Percentiles rank a stretch among this genome's conserved stretches.
Evolutionary conservation across 1,284 basidiomycete species (phyloP).

Genomic region (Sanghuangporus sanghuang): DNA sequence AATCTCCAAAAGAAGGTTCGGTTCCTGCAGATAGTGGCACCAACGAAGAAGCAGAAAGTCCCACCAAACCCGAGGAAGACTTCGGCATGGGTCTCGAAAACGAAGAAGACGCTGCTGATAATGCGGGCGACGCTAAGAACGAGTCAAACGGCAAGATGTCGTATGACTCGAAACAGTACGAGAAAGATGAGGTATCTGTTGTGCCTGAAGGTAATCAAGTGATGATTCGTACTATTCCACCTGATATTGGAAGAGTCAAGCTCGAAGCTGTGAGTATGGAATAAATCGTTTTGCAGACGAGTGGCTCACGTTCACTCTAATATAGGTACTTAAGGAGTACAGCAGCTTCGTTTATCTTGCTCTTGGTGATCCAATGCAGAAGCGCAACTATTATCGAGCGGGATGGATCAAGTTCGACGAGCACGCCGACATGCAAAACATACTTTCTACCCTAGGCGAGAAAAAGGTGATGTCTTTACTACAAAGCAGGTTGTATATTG

Average conservation of each 20-base stretch:
- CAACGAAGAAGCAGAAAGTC: slow-evolving; percentile 24
- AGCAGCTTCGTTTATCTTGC: slow-evolving; percentile 78
- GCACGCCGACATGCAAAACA: slow-evolving; percentile 72
- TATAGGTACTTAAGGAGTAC: slow-evolving; percentile 59
- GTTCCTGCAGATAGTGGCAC: slow-evolving; percentile 29
- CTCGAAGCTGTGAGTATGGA: slow-evolving; percentile 72
- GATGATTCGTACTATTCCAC: slow-evolving; percentile 91
- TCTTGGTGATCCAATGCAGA: slow-evolving; percentile 83
- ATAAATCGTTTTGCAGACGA: neutral
- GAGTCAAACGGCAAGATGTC: slow-evolving; percentile 55
- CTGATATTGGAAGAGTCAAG: slow-evolving; percentile 81
- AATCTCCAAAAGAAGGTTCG: slow-evolving; percentile 27
- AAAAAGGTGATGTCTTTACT: slow-evolving; percentile 61
- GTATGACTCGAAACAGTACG: slow-evolving; percentile 43
- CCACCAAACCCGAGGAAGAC: slow-evolving; percentile 41
- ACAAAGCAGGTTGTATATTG: neutral
- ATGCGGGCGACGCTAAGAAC: slow-evolving; percentile 42
- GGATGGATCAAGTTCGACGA: slow-evolving; percentile 87
- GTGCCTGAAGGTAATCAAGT: slow-evolving; percentile 81
- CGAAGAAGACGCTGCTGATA: slow-evolving; percentile 64
- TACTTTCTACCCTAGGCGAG: slow-evolving; percentile 70
- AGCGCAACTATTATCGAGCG: slow-evolving; percentile 86
- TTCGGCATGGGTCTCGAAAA: slow-evolving; percentile 62
- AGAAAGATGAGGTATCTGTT: slow-evolving; percentile 73
- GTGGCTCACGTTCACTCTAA: neutral